These are phyloP conservation scores for Boletus tylopilopsis DNA, from an alignment of 768 basidiomycete genomes.

Conservation along the genomic window DNA sequence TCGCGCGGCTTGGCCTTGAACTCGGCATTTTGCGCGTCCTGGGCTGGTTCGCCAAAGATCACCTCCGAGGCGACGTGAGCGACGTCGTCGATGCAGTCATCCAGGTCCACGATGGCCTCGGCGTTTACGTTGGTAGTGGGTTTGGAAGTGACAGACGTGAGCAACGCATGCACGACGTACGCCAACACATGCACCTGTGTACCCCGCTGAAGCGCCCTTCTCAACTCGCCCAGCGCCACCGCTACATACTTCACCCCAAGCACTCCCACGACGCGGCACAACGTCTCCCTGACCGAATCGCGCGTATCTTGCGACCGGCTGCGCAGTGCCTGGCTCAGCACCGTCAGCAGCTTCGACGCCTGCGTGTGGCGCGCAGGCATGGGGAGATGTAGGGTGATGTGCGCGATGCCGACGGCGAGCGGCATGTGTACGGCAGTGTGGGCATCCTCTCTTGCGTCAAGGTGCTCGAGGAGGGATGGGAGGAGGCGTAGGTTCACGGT, in stretches of 20 bases:
- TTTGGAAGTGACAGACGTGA: constrained; percentile 77
- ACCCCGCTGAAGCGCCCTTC: constrained; percentile 81
- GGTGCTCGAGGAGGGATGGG: constrained; percentile 71
- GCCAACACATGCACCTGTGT: constrained; percentile 94
- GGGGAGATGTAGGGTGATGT: constrained; percentile 81
- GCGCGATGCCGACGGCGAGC: constrained; percentile 80
- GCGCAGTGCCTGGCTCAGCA: constrained; percentile 85
- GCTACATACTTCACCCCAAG: constrained; percentile 76
- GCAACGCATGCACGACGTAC: constrained; percentile 73
- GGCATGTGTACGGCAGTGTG: constrained; percentile 89
- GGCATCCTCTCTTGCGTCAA: constrained; percentile 79
- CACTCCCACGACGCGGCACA: constrained; percentile 71
- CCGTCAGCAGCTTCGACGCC: constrained; percentile 80
- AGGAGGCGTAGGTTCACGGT: constrained; percentile 74
- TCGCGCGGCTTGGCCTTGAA: constrained; percentile 96
- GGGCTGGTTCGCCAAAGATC: constrained; percentile 90
- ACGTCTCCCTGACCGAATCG: constrained; percentile 77
- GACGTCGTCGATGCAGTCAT: constrained; percentile 74
- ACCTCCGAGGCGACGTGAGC: constrained; percentile 84
- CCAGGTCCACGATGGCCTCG: constrained; percentile 55
- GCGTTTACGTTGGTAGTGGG: constrained; percentile 25
- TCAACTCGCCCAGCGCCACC: constrained; percentile 70
- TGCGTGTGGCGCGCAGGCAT: constrained; percentile 48
- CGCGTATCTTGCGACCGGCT: constrained; percentile 92
- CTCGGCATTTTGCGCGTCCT: constrained; percentile 81